Conservation (phyloP, 169 alveolate species). For the Babesia ovata region DNA sequence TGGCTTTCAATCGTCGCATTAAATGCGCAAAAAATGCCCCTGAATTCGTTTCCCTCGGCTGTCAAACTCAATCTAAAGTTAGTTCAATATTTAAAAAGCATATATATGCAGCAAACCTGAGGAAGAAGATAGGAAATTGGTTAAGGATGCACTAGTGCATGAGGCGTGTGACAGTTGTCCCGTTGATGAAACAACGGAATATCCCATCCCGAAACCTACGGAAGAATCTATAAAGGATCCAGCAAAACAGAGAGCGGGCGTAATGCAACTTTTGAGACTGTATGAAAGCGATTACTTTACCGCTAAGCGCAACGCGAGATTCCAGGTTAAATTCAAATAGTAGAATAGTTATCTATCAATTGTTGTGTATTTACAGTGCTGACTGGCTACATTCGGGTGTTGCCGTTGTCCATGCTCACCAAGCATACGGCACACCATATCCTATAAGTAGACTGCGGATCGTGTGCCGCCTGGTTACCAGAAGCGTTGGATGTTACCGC, state of each 20-base stretch:
- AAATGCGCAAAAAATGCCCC: constrained; percentile 58
- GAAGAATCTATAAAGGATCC: constrained; percentile 23
- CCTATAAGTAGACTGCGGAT: no score
- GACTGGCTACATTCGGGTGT: no score
- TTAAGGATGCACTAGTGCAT: neutral
- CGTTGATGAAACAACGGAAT: constrained; percentile 1
- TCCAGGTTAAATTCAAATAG: constrained; percentile 26
- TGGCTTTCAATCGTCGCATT: constrained; percentile 56
- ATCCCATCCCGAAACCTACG: neutral
- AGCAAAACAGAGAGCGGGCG: constrained; percentile 29
- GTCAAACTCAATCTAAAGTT: constrained; percentile 46
- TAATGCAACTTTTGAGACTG: constrained; percentile 41
- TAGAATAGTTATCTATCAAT: no score
- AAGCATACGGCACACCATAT: no score
- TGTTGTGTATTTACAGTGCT: no score
- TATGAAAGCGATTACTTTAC: constrained; percentile 43
- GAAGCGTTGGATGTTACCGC: no score
- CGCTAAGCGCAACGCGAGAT: constrained; percentile 22
- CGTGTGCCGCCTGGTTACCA: no score
- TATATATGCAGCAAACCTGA: constrained; percentile 39
- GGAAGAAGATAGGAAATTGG: constrained; percentile 24
- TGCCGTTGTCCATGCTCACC: no score
- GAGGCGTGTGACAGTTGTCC: constrained; percentile 12
- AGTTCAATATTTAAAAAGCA: neutral
- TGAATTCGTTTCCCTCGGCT: constrained; percentile 60